Conservation (phyloP, 1,284 basidiomycete genomes). For the Vanrija sp. region DNA sequence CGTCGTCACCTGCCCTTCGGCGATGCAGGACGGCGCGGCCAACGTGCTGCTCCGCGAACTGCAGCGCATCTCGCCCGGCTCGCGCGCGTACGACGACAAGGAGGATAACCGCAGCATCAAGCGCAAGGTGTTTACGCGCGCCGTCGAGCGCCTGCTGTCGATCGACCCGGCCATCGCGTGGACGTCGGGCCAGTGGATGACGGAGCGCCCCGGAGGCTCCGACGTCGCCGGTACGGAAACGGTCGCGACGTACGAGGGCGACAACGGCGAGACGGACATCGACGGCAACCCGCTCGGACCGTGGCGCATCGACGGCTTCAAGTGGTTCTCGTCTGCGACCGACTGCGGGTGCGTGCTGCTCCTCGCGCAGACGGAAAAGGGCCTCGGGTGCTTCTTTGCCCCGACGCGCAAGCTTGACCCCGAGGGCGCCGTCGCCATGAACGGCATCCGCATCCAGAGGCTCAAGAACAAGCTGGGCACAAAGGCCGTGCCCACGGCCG, state of each 20-base stretch:
- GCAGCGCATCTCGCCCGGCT: neutral
- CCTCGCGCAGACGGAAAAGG: conserved; percentile 11
- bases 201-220: conserved; percentile 71
- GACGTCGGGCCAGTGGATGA: conserved; percentile 81
- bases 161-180: conserved; percentile 59
- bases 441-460: conserved; percentile 67
- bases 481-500: conserved; percentile 69
- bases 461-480: conserved; percentile 78
- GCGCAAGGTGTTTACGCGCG: conserved; percentile 3
- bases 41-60: conserved; percentile 3
- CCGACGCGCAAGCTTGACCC: conserved; percentile 53
- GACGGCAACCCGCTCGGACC: conserved; percentile 16
- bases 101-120: neutral
- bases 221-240: conserved; percentile 75
- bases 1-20: conserved; percentile 11
- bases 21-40: conserved; percentile 18
- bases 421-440: conserved; percentile 47
- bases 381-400: conserved; percentile 64
- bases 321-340: conserved; percentile 80
- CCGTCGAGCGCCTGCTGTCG: conserved; percentile 9
- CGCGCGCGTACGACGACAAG: neutral
- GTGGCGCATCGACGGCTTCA: conserved; percentile 60
- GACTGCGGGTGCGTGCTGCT: conserved; percentile 48
- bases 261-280: conserved; percentile 3
- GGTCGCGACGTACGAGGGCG: conserved; percentile 15